Base-by-base conservation (phyloP, 306 rosid genomes). In the Styphnolobium japonicum region DNA sequence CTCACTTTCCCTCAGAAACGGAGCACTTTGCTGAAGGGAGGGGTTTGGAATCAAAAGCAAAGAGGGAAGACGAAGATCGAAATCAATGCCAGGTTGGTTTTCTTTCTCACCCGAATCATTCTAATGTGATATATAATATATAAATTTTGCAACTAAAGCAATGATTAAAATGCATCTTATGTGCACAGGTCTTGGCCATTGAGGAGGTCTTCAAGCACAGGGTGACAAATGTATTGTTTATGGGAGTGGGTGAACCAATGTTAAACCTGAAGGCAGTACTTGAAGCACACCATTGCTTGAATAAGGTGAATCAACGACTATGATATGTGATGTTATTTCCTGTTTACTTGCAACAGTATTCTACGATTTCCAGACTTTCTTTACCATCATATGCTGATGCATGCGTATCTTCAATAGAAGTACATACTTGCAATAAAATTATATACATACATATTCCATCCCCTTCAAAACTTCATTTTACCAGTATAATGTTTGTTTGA, bases 201-300 rank as follows among this genome's bases (percentile, higher is more conserved):
- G 98, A 95, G 84, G 98, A 95, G 70, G 85, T 89, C 71, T 92
- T 95, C 89, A 91, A 91, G 75, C 87, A 83, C 65, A 87, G 98
- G 88, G 98, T 95, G 86, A 82, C 95, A 40, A 95, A 95, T 46
- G 97, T 95, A 58, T 97, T 95, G 79, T 95, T 95, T 86, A 95
- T 95, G 98, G 98, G 98, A 85, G 92, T 95, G 98, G 98, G 98
- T 40, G 98, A 95, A 69, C 98, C 98, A 16, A 92, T 95, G 98
- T 82, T 95, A 88, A 95, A 95, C 68, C 81, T 92, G 90, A 92
- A 91, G 62, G 81, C 91, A 11, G 98, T 95, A 46, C 96, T 95
- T 60, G 97, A 87, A 78, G 98, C 97, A 34, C 98, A 95, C 71
- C 89, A 60, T 37, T 95, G 98, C 88, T 82, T 95, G 85, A 95